phyloP scores from a whole-genome alignment of 2,329 filamentous ascomycete genomes.

The Akanthomyces lecanii region DNA sequence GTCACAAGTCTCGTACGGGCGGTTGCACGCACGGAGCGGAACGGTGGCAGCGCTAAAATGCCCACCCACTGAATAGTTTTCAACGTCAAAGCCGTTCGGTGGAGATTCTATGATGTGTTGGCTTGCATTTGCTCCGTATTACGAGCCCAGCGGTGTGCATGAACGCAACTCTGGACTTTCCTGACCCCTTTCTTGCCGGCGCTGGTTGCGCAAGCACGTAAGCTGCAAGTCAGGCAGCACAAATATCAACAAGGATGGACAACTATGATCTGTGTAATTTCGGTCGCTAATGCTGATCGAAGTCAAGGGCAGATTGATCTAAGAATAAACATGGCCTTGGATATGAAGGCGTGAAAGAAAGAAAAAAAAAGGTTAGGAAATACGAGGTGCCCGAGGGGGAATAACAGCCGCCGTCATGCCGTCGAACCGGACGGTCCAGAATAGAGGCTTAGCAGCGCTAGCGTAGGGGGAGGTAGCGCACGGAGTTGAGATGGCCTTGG shows the following conservation, averaged over 20 bases:
- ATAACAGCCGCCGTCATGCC: background rate
- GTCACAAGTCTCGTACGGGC: too few species aligned
- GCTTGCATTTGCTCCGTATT: background rate
- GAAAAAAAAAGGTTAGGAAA: background rate
- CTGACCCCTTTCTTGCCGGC: background rate
- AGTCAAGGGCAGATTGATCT: background rate
- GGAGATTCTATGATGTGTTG: slow-evolving; percentile 8
- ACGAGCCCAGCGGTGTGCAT: background rate
- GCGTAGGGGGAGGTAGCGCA: background rate
- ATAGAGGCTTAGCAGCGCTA: slow-evolving; percentile 1
- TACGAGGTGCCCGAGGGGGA: background rate
- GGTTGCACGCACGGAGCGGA: too few species aligned
- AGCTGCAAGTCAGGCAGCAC: background rate
- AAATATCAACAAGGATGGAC: background rate
- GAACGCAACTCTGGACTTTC: background rate
- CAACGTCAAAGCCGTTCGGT: background rate
- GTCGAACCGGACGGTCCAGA: background rate
- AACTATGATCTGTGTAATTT: background rate
- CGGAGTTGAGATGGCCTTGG: background rate
- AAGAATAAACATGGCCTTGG: background rate
- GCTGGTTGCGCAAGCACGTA: background rate
- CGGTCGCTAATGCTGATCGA: background rate
- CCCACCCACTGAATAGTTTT: background rate
- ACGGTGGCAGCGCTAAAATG: background rate
- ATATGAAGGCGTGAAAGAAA: too few species aligned